Evolutionary conservation across 164 flowering plant species (phyloP), one percentile per base, ranked within the genome.

Genomic region (Santalum album): DNA sequence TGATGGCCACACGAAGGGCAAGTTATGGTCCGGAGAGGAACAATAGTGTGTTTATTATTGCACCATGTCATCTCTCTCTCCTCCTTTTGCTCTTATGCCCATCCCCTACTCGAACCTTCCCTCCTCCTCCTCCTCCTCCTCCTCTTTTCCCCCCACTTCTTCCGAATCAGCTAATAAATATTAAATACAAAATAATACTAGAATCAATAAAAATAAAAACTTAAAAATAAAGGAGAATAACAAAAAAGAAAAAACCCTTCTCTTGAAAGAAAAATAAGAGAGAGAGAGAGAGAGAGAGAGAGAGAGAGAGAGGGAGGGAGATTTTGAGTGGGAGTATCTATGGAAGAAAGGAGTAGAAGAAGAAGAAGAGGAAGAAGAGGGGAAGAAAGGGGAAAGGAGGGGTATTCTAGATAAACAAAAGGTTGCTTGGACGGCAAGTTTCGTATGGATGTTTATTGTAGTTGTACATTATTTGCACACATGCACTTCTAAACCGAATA

Each of bases 1-100:
- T 53, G 69, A 43, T 77, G 84, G 26, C 88, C 87, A 54, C 97
- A 90, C 0, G 90, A 82, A 44, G 95, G 91, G 64, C 97, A 89
- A 1, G 61, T 60, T 43, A 75, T 54, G 36, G 62, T 66, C 18
- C 58, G 64, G 44, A 54, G 18, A 29, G 34, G 4, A 9, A 3
- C 9, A 9, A 3, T 4, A 29, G 34, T 29, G 34, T 29, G 4
- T 4, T 29, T 29, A 29, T 16, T 38, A 4, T 38, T 80, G 56
- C 79, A 77, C 91, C 87, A 80, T 69, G 81, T 76, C 89, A 87
- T 81, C 23, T 71, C 68, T 61, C 18, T 38, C 42, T 15, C 14
- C 17, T 38, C 16, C 17, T 12, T 10, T 38, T 38, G 42, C 14
- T 1, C 42, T 11, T 6, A 4, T 54, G 32, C 76, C 70, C 79